Percentiles rank a stretch among this genome's conserved stretches.
Evolutionary conservation across 257 asterid genomes (phyloP).

Genomic region (Rubia yunnanensis): DNA sequence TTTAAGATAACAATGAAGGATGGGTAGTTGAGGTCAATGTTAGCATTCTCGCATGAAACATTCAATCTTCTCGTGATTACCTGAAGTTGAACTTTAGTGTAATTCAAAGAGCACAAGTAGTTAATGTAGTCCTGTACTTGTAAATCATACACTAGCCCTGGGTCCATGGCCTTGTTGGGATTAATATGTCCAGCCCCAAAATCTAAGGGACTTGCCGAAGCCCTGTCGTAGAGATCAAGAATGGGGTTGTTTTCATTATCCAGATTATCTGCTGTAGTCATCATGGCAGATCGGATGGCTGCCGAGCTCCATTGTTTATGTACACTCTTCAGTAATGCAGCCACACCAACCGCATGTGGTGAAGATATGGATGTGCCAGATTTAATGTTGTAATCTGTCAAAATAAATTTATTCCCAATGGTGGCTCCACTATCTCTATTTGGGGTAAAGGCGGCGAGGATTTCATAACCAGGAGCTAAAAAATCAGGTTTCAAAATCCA

Average conservation of each 20-base stretch:
- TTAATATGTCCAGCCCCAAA: slow-evolving; percentile 18
- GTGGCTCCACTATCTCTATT: neutral
- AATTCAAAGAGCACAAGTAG: slow-evolving; percentile 7
- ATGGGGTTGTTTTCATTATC: slow-evolving; percentile 8
- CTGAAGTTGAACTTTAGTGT: slow-evolving; percentile 1
- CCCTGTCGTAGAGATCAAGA: neutral
- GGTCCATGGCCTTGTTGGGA: slow-evolving; percentile 14
- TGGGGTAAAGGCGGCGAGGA: slow-evolving; percentile 5
- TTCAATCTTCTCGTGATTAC: slow-evolving; percentile 10
- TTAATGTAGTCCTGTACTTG: slow-evolving; percentile 1
- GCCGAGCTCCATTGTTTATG: slow-evolving; percentile 16
- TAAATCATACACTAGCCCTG: slow-evolving; percentile 9
- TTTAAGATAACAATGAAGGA: slow-evolving; percentile 13
- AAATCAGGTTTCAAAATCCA: slow-evolving; percentile 17
- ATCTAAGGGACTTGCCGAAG: slow-evolving; percentile 13
- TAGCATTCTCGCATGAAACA: slow-evolving; percentile 7
- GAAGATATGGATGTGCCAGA: slow-evolving; percentile 15
- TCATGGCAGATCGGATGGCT: slow-evolving; percentile 11
- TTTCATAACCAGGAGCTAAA: slow-evolving; percentile 8
- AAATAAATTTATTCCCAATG: slow-evolving; percentile 1
- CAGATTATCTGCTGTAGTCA: slow-evolving; percentile 8
- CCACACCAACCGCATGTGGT: slow-evolving; percentile 9
- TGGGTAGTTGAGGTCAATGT: slow-evolving; percentile 14
- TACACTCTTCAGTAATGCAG: slow-evolving; percentile 12
- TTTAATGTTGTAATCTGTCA: neutral